Percentiles rank a stretch among this genome's conserved stretches.
Evolutionary conservation across 345 rosid genomes (phyloP).

Genomic region (Brassica napus): DNA sequence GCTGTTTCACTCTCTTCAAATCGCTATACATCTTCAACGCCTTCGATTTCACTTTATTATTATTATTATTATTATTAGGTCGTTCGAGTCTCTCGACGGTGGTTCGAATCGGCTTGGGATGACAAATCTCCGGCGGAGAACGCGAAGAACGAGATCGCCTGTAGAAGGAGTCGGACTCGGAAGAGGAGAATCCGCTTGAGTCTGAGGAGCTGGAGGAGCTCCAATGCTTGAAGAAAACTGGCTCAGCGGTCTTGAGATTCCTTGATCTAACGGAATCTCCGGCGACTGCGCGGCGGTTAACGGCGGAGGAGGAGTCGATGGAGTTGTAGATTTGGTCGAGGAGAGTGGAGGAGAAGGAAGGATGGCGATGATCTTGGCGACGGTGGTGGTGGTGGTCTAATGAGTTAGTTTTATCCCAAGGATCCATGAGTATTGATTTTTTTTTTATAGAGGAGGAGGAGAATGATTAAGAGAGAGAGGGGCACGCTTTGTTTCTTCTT

Average conservation of each 20-base stretch:
- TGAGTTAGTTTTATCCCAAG: slow-evolving; percentile 35
- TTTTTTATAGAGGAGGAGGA: slow-evolving; percentile 33
- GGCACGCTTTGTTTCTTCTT: slow-evolving; percentile 12
- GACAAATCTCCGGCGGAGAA: slow-evolving; percentile 12
- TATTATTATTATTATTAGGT: too few relatives aligned
- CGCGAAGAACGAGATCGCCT: slow-evolving; percentile 14
- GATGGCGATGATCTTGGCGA: slow-evolving; percentile 48
- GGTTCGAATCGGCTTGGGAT: slow-evolving; percentile 60
- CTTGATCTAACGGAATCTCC: slow-evolving; percentile 37
- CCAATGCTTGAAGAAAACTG: slow-evolving; percentile 20
- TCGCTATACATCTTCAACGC: slow-evolving; percentile 78
- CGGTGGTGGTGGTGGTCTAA: slow-evolving; percentile 16
- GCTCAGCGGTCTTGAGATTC: not conserved
- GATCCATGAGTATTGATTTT: slow-evolving; percentile 42
- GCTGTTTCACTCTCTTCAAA: slow-evolving; percentile 80
- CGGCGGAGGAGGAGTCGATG: slow-evolving; percentile 57
- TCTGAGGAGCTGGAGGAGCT: slow-evolving; percentile 1
- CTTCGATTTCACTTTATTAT: slow-evolving; percentile 20
- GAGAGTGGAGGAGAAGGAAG: slow-evolving; percentile 80
- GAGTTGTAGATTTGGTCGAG: slow-evolving; percentile 69
- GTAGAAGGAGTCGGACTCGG: slow-evolving; percentile 61
- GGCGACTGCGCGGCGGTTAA: slow-evolving; percentile 37
- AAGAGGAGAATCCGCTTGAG: slow-evolving; percentile 79
- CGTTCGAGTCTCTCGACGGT: slow-evolving; percentile 35
- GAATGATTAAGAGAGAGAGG: not conserved